phyloP scores from a whole-genome alignment of 345 rosid species.

The Reutealis trisperma region DNA sequence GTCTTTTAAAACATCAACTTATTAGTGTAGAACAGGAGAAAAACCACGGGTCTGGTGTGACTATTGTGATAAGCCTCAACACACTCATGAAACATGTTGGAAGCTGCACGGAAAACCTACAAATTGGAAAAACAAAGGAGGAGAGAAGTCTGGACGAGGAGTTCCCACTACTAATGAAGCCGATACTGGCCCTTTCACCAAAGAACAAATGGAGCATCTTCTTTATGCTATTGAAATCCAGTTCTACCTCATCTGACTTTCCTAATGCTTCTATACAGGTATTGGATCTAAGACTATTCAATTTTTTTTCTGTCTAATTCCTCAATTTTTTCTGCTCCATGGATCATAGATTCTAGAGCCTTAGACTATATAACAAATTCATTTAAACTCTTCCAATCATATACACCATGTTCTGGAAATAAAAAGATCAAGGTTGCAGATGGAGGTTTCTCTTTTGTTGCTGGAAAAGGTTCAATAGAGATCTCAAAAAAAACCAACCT shows the following conservation, averaged over 20 bases:
- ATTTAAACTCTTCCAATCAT: background rate
- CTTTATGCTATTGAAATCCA: too few relatives aligned
- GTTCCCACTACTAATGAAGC: too few relatives aligned
- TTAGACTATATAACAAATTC: constrained; percentile 8
- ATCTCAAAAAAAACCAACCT: background rate
- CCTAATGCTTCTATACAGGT: background rate
- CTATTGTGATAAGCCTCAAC: background rate
- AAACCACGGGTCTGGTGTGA: background rate
- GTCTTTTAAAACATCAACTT: background rate
- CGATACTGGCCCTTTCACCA: too few relatives aligned
- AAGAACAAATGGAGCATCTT: too few relatives aligned
- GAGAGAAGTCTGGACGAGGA: too few relatives aligned
- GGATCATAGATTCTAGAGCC: constrained; percentile 15
- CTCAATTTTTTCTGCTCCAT: background rate
- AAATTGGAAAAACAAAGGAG: too few relatives aligned
- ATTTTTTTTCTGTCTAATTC: background rate
- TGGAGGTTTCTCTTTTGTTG: background rate
- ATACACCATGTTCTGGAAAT: background rate
- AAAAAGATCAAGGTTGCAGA: constrained; percentile 7
- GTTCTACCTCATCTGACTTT: too few relatives aligned
- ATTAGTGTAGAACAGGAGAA: background rate
- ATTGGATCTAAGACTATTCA: background rate
- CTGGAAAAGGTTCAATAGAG: background rate
- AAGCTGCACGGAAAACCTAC: background rate
- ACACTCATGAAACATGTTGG: constrained; percentile 12